phyloP scores from a whole-genome alignment of 345 rosid species.

The Dipteronia sinensis region DNA sequence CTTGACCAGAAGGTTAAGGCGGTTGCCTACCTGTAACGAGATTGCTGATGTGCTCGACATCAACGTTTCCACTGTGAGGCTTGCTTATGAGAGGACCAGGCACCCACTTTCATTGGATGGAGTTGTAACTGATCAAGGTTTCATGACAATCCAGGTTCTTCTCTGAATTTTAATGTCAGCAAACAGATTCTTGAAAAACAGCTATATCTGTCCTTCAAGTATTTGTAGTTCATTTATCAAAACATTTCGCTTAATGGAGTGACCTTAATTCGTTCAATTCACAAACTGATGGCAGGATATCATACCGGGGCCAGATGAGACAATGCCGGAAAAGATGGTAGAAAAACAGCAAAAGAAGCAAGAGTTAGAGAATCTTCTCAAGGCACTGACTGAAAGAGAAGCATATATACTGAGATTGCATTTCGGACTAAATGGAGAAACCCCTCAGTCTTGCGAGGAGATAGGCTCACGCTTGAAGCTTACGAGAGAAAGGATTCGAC shows the following conservation, averaged over 20 bases:
- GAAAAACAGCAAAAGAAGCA: conserved; percentile 38
- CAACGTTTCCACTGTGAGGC: conserved; percentile 48
- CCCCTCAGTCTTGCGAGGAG: conserved; percentile 48
- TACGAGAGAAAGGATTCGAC: conserved; percentile 56
- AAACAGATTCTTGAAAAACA: too few relatives aligned
- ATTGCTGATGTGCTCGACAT: conserved; percentile 51
- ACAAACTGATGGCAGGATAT: conserved; percentile 42
- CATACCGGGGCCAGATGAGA: conserved; percentile 51
- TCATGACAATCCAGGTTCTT: conserved; percentile 50
- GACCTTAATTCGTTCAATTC: not conserved
- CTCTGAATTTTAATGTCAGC: not conserved
- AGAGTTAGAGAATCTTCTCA: conserved; percentile 36
- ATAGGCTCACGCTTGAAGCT: conserved; percentile 48
- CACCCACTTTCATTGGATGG: conserved; percentile 49
- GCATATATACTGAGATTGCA: conserved; percentile 39
- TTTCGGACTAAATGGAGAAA: conserved; percentile 51
- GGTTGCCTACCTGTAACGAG: conserved; percentile 47
- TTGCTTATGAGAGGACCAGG: conserved; percentile 36
- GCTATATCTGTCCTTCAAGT: too few relatives aligned
- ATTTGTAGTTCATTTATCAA: too few relatives aligned
- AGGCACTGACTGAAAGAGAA: conserved; percentile 43
- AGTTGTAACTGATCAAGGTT: conserved; percentile 34
- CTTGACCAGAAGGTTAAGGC: conserved; percentile 32
- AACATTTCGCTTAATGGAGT: not conserved
- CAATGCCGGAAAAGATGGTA: conserved; percentile 44